These are phyloP conservation scores for Talaromyces liani DNA, from an alignment of 495 filamentous ascomycete species.

Conservation along the genomic window DNA sequence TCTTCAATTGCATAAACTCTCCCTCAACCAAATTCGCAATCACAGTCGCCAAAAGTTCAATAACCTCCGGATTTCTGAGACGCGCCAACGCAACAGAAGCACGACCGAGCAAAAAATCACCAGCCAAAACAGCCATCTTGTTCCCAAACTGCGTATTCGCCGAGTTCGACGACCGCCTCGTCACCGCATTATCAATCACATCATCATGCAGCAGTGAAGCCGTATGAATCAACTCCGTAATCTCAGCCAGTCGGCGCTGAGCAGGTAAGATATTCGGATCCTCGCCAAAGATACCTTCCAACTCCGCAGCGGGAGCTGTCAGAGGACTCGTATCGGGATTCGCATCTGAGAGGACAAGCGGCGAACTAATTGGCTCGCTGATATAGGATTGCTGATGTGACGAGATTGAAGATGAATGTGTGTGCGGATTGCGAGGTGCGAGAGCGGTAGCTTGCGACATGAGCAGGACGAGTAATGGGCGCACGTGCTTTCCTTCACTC, in stretches of 20 bases:
- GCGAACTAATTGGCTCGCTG: conserved; percentile 69
- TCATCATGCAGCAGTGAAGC: conserved; percentile 96
- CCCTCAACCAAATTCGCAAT: conserved; percentile 97
- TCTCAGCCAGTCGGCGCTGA: conserved; percentile 89
- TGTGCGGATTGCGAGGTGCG: conserved; percentile 54
- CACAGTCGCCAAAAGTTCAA: conserved; percentile 88
- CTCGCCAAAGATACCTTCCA: conserved; percentile 37
- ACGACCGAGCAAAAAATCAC: conserved; percentile 87
- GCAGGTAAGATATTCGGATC: conserved; percentile 80
- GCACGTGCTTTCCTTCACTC: conserved; percentile 91
- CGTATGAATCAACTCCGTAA: conserved; percentile 94
- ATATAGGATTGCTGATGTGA: conserved; percentile 31
- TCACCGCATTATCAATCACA: conserved; percentile 87
- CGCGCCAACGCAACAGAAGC: conserved; percentile 91
- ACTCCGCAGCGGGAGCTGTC: conserved; percentile 41
- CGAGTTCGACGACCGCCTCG: conserved; percentile 72
- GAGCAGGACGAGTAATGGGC: conserved; percentile 85
- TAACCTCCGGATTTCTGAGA: conserved; percentile 85
- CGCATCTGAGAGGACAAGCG: conserved; percentile 66
- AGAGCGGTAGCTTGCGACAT: conserved; percentile 89
- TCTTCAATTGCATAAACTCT: conserved; percentile 99
- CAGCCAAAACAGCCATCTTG: conserved; percentile 96
- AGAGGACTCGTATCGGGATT: conserved; percentile 64
- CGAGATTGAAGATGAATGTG: conserved; percentile 11
- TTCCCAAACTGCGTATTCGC: conserved; percentile 94